Conservation (phyloP, 1,284 basidiomycete species). For the Sporisorium graminicola region DNA sequence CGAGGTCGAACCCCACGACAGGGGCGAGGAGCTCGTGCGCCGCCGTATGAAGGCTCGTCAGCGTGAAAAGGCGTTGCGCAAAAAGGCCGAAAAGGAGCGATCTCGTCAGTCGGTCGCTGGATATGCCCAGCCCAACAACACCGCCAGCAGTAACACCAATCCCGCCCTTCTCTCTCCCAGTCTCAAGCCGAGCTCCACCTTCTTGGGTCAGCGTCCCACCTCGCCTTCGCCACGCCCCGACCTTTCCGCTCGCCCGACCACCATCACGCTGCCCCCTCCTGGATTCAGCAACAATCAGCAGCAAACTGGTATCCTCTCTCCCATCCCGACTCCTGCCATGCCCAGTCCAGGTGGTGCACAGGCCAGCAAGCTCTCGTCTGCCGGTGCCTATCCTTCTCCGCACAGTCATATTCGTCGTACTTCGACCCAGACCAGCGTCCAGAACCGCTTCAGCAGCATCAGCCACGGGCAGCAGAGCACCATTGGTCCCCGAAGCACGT, state of each 20-base stretch:
- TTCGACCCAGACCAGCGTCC: slow-evolving; percentile 17
- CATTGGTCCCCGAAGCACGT: slow-evolving; percentile 33
- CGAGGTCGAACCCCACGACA: slow-evolving; percentile 72
- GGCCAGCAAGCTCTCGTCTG: slow-evolving; percentile 19
- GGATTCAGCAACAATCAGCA: slow-evolving; percentile 25
- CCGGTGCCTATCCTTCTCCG: slow-evolving; percentile 54
- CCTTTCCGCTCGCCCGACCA: slow-evolving; percentile 54
- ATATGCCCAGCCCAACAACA: slow-evolving; percentile 3
- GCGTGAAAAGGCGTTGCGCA: slow-evolving; percentile 63
- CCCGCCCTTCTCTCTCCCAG: slow-evolving; percentile 27
- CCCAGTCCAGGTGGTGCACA: slow-evolving; percentile 38
- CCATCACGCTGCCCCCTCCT: slow-evolving; percentile 53
- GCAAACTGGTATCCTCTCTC: slow-evolving; percentile 25
- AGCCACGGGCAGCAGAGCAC: slow-evolving; percentile 47
- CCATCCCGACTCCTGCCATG: slow-evolving; percentile 29
- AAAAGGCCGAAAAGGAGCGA: slow-evolving; percentile 67
- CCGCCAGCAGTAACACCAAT: slow-evolving; percentile 11
- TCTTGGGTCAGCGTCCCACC: slow-evolving; percentile 36
- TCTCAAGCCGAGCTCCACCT: slow-evolving; percentile 27
- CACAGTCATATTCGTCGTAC: slow-evolving; percentile 57
- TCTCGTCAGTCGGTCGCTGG: slow-evolving; percentile 31
- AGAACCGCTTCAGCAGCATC: slow-evolving; percentile 36
- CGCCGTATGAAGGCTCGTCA: slow-evolving; percentile 73
- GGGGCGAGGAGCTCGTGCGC: slow-evolving; percentile 74
- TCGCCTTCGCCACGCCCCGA: slow-evolving; percentile 51